These are phyloP conservation scores for Xerocomellus intermedius DNA, from an alignment of 768 basidiomycete species.

Conservation along the genomic window DNA sequence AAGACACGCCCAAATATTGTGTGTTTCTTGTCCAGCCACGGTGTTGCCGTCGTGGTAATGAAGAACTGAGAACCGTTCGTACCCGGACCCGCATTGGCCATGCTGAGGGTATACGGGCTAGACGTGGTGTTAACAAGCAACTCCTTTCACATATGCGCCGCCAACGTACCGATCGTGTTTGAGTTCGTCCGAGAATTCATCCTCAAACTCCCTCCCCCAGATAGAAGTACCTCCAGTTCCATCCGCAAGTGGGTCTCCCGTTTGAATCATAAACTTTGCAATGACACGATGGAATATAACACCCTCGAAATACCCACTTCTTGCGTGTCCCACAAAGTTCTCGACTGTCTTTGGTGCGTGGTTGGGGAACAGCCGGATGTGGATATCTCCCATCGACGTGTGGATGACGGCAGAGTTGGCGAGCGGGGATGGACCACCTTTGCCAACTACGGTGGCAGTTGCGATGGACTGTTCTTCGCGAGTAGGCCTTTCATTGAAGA, in stretches of 20 bases:
- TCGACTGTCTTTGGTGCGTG: constrained; percentile 95
- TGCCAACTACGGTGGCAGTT: constrained; percentile 48
- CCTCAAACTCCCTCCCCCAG: constrained; percentile 89
- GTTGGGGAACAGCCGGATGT: constrained; percentile 83
- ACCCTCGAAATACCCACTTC: constrained; percentile 88
- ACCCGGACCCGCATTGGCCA: constrained; percentile 88
- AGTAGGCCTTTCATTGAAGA: constrained; percentile 98
- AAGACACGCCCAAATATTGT: constrained; percentile 91
- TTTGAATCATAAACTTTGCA: constrained; percentile 98
- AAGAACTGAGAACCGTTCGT: constrained; percentile 99
- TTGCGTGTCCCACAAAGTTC: constrained; percentile 92
- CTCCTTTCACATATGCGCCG: not conserved
- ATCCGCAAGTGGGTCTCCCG: constrained; percentile 92
- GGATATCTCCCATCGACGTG: constrained; percentile 93
- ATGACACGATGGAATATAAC: constrained; percentile 97
- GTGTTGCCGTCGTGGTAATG: constrained; percentile 92
- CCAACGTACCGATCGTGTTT: constrained; percentile 79
- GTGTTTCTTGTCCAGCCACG: constrained; percentile 90
- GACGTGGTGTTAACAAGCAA: constrained; percentile 3
- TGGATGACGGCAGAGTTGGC: constrained; percentile 88
- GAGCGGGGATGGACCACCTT: constrained; percentile 62
- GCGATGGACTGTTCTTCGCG: constrained; percentile 93
- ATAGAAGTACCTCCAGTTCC: constrained; percentile 90
- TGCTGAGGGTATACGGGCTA: constrained; percentile 93
- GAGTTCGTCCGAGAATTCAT: constrained; percentile 87